A percentile compares a stretch with the other conserved stretches of the same genome.
Conservation (phyloP, 768 basidiomycete species). For the Mycena epipterygia region DNA sequence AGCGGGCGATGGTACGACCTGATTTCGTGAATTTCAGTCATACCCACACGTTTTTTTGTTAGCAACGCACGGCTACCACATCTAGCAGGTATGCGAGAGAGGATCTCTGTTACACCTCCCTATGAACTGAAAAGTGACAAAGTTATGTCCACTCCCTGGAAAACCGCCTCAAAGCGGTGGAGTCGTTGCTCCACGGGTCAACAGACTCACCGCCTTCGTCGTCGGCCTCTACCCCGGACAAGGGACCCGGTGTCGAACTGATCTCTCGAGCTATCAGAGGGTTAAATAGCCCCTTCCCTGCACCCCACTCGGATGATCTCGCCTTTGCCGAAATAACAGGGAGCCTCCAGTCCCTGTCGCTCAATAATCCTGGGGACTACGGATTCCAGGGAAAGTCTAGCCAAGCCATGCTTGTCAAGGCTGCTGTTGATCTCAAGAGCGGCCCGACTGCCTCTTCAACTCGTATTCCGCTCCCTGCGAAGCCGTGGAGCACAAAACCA, state of each 20-base stretch:
- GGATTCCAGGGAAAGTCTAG: constrained; percentile 48
- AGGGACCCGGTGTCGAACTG: constrained; percentile 4
- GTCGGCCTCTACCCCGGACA: background rate
- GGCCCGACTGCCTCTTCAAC: constrained; percentile 38
- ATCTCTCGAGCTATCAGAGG: constrained; percentile 8
- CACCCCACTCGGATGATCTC: constrained; percentile 24
- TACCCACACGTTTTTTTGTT: background rate
- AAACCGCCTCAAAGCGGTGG: constrained; percentile 25
- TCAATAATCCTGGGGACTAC: constrained; percentile 29
- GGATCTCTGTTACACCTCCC: too few species aligned
- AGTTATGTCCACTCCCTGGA: constrained; percentile 25
- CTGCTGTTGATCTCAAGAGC: constrained; percentile 55
- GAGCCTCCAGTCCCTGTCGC: constrained; percentile 17
- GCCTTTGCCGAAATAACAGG: constrained; percentile 12
- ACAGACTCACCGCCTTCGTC: background rate
- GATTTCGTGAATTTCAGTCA: background rate
- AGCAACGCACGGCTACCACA: background rate
- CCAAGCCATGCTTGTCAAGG: constrained; percentile 46
- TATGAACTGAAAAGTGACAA: background rate
- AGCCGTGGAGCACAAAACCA: constrained; percentile 9
- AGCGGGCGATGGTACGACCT: constrained; percentile 50
- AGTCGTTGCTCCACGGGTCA: constrained; percentile 10
- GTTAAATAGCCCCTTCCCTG: constrained; percentile 11
- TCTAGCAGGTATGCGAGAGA: background rate
- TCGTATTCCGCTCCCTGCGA: background rate